A percentile compares a stretch with the other conserved stretches of the same genome.
Evolutionary conservation across 163 green algal genomes (phyloP).

Genomic region (Prototheca cutis): DNA sequence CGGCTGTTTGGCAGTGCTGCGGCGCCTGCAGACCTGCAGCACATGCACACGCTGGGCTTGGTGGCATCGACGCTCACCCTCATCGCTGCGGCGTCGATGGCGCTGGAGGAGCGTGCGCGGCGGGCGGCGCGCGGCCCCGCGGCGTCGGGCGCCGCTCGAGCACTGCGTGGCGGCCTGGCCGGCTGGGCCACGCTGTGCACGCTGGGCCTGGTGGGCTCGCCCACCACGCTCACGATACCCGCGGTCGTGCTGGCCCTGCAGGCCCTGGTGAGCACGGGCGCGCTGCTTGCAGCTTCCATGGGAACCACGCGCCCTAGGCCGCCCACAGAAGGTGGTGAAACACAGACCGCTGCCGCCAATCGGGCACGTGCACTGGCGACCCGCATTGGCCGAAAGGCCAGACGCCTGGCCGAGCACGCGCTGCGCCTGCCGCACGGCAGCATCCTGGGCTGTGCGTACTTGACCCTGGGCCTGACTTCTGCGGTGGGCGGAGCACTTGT

Average conservation of each 20-base stretch:
- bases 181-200: slow-evolving; percentile 1
- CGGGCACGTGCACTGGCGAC: too few relatives aligned
- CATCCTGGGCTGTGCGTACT: neutral
- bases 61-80: slow-evolving; percentile 3
- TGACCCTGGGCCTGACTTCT: neutral
- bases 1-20: slow-evolving; percentile 15
- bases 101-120: slow-evolving; percentile 9
- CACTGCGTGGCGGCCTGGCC: neutral
- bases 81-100: neutral
- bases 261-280: neutral
- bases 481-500: neutral
- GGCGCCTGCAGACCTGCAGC: slow-evolving; percentile 15
- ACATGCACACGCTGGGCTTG: slow-evolving; percentile 18
- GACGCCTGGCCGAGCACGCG: neutral
- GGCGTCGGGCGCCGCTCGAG: neutral
- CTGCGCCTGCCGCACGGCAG: neutral
- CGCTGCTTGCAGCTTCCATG: neutral
- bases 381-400: too few relatives aligned
- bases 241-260: neutral
- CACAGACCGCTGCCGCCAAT: too few relatives aligned
- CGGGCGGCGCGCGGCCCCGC: neutral
- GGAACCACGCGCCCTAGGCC: too few relatives aligned
- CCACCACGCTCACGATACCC: neutral
- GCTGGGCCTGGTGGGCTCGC: neutral
- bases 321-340: neutral